These are phyloP conservation scores for Penicillium cosmopolitanum DNA, from an alignment of 495 filamentous ascomycete species.

Conservation along the genomic window DNA sequence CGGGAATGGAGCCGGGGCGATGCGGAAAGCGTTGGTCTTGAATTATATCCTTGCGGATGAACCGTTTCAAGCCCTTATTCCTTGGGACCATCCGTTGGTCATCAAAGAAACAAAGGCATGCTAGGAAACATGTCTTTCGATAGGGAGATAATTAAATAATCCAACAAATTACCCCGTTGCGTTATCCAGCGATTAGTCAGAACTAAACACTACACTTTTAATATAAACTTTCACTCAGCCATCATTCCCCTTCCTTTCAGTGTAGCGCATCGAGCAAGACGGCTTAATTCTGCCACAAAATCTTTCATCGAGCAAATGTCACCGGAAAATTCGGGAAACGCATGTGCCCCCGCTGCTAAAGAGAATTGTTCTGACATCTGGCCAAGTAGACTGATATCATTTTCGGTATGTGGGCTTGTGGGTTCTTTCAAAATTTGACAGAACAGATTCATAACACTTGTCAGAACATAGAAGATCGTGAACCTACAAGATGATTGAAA, in stretches of 20 bases:
- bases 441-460: not conserved
- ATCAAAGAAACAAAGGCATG: not conserved
- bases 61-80: not conserved
- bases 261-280: not conserved
- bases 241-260: not conserved
- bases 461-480: not conserved
- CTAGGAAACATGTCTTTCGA: not conserved
- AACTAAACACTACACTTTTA: not conserved
- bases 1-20: not conserved
- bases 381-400: not conserved
- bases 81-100: not conserved
- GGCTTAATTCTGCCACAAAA: not conserved
- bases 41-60: not conserved
- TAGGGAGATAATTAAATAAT: no score
- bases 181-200: no score
- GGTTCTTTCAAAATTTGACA: conserved; percentile 1
- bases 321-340: not conserved
- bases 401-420: not conserved
- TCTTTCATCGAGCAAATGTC: not conserved
- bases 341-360: not conserved
- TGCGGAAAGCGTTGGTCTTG: not conserved
- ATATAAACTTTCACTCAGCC: not conserved
- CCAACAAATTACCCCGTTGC: no score
- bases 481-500: not conserved
- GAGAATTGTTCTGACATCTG: not conserved